Percentiles rank a stretch among this genome's conserved stretches.
phyloP scores from a whole-genome alignment of 78 protist species.

The Protostelium mycophagum region DNA sequence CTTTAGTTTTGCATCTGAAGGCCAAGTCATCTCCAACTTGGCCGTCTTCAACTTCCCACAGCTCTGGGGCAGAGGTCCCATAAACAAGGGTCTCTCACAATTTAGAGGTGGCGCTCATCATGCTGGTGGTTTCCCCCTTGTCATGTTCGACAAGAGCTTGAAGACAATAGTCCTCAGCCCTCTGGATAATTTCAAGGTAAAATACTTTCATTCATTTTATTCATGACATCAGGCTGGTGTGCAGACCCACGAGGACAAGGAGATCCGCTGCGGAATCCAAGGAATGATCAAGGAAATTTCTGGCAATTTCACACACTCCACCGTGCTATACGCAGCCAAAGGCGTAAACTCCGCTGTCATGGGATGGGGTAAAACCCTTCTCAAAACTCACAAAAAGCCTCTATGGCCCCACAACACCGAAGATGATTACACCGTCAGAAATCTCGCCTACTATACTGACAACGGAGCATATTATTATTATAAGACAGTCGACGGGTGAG shows the following conservation, averaged over 20 bases:
- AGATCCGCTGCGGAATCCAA: neutral
- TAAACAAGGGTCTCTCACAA: neutral
- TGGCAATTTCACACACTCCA: neutral
- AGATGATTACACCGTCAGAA: neutral
- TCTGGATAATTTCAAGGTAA: neutral
- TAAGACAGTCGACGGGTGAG: neutral
- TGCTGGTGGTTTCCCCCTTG: neutral
- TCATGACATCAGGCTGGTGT: neutral
- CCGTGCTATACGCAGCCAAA: neutral
- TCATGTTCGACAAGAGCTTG: neutral
- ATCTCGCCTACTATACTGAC: neutral
- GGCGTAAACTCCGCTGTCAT: neutral
- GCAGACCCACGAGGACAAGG: neutral
- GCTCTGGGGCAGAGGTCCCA: neutral
- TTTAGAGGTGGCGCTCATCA: neutral
- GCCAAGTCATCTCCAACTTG: neutral
- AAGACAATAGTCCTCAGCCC: neutral
- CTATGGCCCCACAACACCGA: neutral
- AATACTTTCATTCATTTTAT: neutral
- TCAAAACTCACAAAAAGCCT: neutral
- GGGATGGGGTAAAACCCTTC: neutral
- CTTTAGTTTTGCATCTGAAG: neutral
- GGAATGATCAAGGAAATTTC: neutral
- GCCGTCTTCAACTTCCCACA: neutral
- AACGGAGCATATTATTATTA: neutral